Evolutionary conservation across 257 asterid species (phyloP).

Genomic region (Jacaranda copaia): DNA sequence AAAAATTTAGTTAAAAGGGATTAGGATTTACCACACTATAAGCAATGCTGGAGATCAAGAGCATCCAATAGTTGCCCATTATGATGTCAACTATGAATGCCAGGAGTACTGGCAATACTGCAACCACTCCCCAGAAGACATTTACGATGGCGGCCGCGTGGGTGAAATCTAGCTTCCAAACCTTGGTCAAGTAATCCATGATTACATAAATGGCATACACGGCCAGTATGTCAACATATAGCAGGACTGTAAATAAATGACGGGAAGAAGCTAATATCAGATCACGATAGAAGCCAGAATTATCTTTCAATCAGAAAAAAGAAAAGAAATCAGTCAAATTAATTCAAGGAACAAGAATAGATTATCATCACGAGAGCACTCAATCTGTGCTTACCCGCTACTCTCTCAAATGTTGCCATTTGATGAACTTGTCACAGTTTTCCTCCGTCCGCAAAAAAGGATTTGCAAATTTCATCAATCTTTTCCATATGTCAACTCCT

Average conservation of each 20-base stretch:
- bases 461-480: neutral
- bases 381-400: slow-evolving; percentile 33
- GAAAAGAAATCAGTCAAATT: no score
- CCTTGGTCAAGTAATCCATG: slow-evolving; percentile 47
- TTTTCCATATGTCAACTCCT: no score
- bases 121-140: slow-evolving; percentile 38
- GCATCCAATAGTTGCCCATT: slow-evolving; percentile 37
- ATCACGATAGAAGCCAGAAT: neutral
- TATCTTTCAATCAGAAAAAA: no score
- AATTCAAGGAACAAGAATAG: neutral
- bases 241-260: slow-evolving; percentile 35
- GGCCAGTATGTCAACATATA: slow-evolving; percentile 52
- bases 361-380: neutral
- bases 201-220: slow-evolving; percentile 41
- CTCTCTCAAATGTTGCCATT: slow-evolving; percentile 46
- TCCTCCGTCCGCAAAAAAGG: neutral
- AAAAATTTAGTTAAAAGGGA: neutral
- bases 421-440: neutral
- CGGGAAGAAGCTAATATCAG: neutral
- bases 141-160: slow-evolving; percentile 45
- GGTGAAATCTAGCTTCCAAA: slow-evolving; percentile 49
- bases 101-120: slow-evolving; percentile 25
- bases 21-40: slow-evolving; percentile 29
- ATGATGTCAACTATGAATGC: slow-evolving; percentile 33
- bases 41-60: slow-evolving; percentile 41